A percentile compares a stretch with the other conserved stretches of the same genome.
phyloP scores from a whole-genome alignment of 2,329 filamentous ascomycete genomes.

The Dryadomyces sulphureus region DNA sequence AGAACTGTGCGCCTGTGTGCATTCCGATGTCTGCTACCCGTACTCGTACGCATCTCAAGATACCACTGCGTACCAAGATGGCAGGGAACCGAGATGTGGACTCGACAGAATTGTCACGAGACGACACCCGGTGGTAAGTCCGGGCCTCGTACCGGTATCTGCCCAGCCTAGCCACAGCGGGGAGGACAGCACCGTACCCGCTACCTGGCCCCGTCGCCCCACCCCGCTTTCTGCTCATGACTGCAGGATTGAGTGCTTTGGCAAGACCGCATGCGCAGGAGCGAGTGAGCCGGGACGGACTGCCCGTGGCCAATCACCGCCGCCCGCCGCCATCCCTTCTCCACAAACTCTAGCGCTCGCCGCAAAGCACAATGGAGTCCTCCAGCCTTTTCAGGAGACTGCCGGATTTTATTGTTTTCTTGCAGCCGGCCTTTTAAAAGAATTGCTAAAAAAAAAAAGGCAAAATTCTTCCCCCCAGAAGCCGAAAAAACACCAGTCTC shows the following conservation, averaged over 20 bases:
- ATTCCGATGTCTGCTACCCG: no score
- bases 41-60: neutral
- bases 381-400: neutral
- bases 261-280: neutral
- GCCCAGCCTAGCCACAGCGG: no score
- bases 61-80: no score
- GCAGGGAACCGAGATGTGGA: neutral
- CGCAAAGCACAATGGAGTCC: neutral
- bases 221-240: no score
- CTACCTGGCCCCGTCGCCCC: no score
- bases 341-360: constrained; percentile 1
- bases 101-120: no score
- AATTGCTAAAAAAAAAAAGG: neutral
- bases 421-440: neutral
- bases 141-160: no score
- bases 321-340: constrained; percentile 1
- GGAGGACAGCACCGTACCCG: no score
- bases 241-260: no score
- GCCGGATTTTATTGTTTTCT: neutral
- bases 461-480: neutral
- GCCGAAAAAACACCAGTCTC: neutral
- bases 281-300: neutral
- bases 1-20: no score
- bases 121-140: no score
- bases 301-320: neutral